Percentiles rank a stretch among this genome's conserved stretches.
These are phyloP conservation scores for Monilinia fructicola DNA, from an alignment of 2,329 filamentous ascomycete species.

Conservation along the genomic window DNA sequence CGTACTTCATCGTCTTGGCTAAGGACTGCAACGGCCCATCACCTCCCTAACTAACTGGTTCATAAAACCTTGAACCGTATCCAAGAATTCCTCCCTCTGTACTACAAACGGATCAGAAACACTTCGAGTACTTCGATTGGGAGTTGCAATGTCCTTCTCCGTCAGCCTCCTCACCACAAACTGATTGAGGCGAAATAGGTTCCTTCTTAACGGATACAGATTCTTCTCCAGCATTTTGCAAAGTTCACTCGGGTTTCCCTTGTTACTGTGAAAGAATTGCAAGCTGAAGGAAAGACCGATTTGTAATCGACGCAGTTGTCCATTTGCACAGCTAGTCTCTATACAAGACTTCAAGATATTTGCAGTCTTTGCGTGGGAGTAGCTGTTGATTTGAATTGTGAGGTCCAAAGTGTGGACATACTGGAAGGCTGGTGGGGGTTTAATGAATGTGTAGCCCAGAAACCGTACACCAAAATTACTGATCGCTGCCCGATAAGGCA, in stretches of 20 bases:
- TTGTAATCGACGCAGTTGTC: constrained; percentile 21
- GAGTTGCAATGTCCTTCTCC: constrained; percentile 7
- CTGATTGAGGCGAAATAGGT: constrained; percentile 17
- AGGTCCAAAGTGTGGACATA: constrained; percentile 23
- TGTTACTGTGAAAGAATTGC: constrained; percentile 16
- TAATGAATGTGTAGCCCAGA: constrained; percentile 22
- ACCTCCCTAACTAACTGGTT: constrained; percentile 20
- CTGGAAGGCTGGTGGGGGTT: constrained; percentile 19
- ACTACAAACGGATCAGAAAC: constrained; percentile 3
- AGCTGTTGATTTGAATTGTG: constrained; percentile 23
- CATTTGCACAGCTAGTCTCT: constrained; percentile 20
- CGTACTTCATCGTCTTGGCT: neutral
- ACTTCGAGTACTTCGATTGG: constrained; percentile 15
- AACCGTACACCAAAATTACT: constrained; percentile 23
- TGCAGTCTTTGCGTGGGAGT: constrained; percentile 21
- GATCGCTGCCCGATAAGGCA: constrained; percentile 20
- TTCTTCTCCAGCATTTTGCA: constrained; percentile 21
- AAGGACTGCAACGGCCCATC: constrained; percentile 8
- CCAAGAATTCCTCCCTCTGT: constrained; percentile 18
- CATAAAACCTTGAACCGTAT: constrained; percentile 20
- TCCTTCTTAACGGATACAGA: constrained; percentile 16
- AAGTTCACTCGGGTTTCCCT: constrained; percentile 13
- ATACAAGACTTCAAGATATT: constrained; percentile 20
- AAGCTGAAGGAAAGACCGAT: constrained; percentile 22
- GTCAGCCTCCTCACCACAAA: constrained; percentile 16